phyloP scores from a whole-genome alignment of 129 eudicot species.

The Centaurea solstitialis region DNA sequence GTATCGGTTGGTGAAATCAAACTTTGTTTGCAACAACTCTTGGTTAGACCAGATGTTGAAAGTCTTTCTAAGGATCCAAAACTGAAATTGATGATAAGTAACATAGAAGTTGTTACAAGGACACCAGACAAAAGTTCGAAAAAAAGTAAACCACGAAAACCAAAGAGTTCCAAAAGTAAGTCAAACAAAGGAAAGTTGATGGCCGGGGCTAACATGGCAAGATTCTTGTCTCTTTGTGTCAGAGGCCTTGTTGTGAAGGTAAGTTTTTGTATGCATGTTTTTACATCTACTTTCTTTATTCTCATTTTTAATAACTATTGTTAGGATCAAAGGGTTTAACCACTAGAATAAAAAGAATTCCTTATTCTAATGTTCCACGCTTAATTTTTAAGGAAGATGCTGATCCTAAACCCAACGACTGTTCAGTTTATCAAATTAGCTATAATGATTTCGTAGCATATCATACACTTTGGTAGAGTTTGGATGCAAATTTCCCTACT shows the following conservation, averaged over 20 bases:
- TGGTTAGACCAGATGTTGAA: constrained; percentile 73
- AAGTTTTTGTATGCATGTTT: constrained; percentile 1
- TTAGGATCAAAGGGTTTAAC: no score
- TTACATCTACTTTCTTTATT: neutral
- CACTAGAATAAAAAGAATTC: no score
- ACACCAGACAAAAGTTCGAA: constrained; percentile 52
- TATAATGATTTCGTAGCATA: neutral
- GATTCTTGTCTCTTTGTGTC: constrained; percentile 69
- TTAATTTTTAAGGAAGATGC: no score
- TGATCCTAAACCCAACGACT: neutral
- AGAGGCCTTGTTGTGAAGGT: constrained; percentile 76
- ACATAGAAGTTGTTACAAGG: constrained; percentile 74
- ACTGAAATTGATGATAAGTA: constrained; percentile 58
- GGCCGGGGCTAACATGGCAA: constrained; percentile 77
- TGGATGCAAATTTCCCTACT: neutral
- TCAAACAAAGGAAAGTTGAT: constrained; percentile 76
- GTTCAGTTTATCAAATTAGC: neutral
- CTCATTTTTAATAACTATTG: neutral
- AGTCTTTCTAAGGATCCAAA: constrained; percentile 82
- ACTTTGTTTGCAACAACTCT: constrained; percentile 74
- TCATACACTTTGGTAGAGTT: neutral
- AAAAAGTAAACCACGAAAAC: constrained; percentile 42
- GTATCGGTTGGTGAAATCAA: constrained; percentile 88
- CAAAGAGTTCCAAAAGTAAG: constrained; percentile 37
- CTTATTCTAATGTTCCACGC: no score